phyloP scores from a whole-genome alignment of 1,284 basidiomycete species.

The Apiotrichum mycotoxinovorans region DNA sequence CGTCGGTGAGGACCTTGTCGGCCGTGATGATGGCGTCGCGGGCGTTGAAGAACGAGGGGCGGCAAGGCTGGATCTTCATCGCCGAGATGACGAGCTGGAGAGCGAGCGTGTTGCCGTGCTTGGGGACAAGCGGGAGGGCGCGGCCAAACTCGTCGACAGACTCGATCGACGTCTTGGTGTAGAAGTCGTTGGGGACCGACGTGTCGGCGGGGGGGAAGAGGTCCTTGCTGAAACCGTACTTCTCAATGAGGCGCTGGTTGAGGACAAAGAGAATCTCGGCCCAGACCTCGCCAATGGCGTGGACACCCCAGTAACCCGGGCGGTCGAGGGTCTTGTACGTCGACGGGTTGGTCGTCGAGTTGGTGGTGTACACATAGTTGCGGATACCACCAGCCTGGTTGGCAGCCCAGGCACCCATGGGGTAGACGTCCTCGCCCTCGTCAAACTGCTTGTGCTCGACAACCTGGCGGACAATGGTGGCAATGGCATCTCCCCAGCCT shows the following conservation, averaged over 20 bases:
- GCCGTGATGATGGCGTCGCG: slow-evolving; percentile 90
- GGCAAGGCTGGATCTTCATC: slow-evolving; percentile 93
- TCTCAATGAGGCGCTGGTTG: slow-evolving; percentile 67
- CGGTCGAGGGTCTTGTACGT: slow-evolving; percentile 95
- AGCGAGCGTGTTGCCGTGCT: slow-evolving; percentile 84
- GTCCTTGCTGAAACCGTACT: slow-evolving; percentile 72
- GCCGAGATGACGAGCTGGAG: slow-evolving; percentile 83
- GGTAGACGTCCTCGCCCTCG: slow-evolving; percentile 54
- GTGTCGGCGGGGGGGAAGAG: slow-evolving; percentile 70
- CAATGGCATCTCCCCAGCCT: slow-evolving; percentile 68
- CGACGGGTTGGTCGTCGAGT: slow-evolving; percentile 76
- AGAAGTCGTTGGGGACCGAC: slow-evolving; percentile 61
- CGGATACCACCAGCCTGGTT: slow-evolving; percentile 75
- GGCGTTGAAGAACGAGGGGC: slow-evolving; percentile 85
- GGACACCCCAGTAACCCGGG: slow-evolving; percentile 55
- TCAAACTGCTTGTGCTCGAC: slow-evolving; percentile 59
- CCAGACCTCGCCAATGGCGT: slow-evolving; percentile 93
- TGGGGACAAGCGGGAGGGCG: slow-evolving; percentile 67
- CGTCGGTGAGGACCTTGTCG: slow-evolving; percentile 83
- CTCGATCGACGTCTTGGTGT: slow-evolving; percentile 48
- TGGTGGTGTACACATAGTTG: slow-evolving; percentile 78
- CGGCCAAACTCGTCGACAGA: slow-evolving; percentile 50
- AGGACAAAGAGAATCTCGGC: slow-evolving; percentile 88
- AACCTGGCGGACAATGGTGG: slow-evolving; percentile 75
- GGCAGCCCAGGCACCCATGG: slow-evolving; percentile 94